Evolutionary conservation across 768 basidiomycete species (phyloP).

Genomic region (Candolleomyces eurysporus): DNA sequence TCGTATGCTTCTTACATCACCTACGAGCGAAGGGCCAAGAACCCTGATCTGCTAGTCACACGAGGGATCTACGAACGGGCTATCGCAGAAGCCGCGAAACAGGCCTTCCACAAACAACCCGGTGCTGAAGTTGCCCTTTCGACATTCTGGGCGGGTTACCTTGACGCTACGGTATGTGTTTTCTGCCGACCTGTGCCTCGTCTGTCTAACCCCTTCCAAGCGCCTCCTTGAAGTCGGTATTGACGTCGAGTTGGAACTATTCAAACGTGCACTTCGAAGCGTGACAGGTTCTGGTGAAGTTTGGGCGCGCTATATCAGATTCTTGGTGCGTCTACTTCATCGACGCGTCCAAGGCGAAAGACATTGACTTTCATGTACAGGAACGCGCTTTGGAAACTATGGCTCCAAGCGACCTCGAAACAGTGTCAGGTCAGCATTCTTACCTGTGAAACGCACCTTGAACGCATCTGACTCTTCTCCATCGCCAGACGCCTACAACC

Average conservation of each 20-base stretch:
- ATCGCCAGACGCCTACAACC: slow-evolving; percentile 51
- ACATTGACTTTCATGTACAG: slow-evolving; percentile 22
- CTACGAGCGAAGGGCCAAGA: slow-evolving; percentile 58
- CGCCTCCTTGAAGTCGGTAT: slow-evolving; percentile 44
- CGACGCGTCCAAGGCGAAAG: neutral
- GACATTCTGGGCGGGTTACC: slow-evolving; percentile 72
- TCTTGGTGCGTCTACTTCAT: slow-evolving; percentile 43
- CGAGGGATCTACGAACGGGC: slow-evolving; percentile 69
- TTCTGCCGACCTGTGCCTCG: neutral
- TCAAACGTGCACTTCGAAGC: slow-evolving; percentile 64
- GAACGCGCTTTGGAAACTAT: slow-evolving; percentile 38
- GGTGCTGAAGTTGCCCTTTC: slow-evolving; percentile 58
- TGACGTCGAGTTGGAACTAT: slow-evolving; percentile 39
- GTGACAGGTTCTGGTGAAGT: slow-evolving; percentile 75
- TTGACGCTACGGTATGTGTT: slow-evolving; percentile 61
- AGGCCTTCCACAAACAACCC: slow-evolving; percentile 50
- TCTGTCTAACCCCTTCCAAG: slow-evolving; percentile 24
- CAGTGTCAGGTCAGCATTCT: slow-evolving; percentile 10
- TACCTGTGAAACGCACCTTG: too few relatives aligned
- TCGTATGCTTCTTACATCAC: slow-evolving; percentile 62
- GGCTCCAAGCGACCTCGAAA: slow-evolving; percentile 29
- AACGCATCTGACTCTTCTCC: too few relatives aligned
- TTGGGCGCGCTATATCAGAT: slow-evolving; percentile 76
- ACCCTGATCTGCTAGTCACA: slow-evolving; percentile 58
- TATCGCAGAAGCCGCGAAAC: slow-evolving; percentile 66